Percentiles rank a stretch among this genome's conserved stretches.
Conservation (phyloP, 2,329 filamentous ascomycete genomes). For the Penicillium sclerotiorum region DNA sequence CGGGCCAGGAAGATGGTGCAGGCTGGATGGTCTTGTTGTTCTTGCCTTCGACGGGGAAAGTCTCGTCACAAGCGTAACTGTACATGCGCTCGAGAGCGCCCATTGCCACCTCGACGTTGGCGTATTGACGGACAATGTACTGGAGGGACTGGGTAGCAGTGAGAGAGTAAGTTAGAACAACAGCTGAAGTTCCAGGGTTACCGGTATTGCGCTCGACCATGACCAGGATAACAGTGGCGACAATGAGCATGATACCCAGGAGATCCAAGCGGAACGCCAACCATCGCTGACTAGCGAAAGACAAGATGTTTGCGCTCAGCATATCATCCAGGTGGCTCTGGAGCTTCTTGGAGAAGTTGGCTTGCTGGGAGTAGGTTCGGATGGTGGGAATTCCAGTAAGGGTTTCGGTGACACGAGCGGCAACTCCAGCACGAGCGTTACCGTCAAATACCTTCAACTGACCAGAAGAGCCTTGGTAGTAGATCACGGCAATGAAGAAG, state of each 20-base stretch:
- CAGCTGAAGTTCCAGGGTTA: slow-evolving; percentile 68
- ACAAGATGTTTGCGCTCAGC: slow-evolving; percentile 59
- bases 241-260: slow-evolving; percentile 70
- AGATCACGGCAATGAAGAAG: slow-evolving; percentile 60
- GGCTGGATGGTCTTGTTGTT: slow-evolving; percentile 57
- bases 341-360: slow-evolving; percentile 70
- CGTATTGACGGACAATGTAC: slow-evolving; percentile 70
- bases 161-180: slow-evolving; percentile 67
- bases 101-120: slow-evolving; percentile 75
- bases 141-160: slow-evolving; percentile 56
- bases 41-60: not conserved
- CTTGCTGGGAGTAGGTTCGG: slow-evolving; percentile 70
- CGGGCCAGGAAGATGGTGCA: slow-evolving; percentile 75
- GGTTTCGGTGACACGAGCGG: slow-evolving; percentile 74
- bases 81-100: slow-evolving; percentile 75
- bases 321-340: slow-evolving; percentile 68
- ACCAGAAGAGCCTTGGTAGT: slow-evolving; percentile 68
- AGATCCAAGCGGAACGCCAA: slow-evolving; percentile 73
- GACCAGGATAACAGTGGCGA: slow-evolving; percentile 66
- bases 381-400: slow-evolving; percentile 74
- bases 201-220: slow-evolving; percentile 65
- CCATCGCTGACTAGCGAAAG: slow-evolving; percentile 73
- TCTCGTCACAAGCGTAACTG: slow-evolving; percentile 63
- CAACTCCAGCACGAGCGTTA: slow-evolving; percentile 74
- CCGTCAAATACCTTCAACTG: slow-evolving; percentile 67